These are phyloP conservation scores for Neolecta irregularis DNA, from an alignment of 1,139 yeast genomes.

Conservation along the genomic window DNA sequence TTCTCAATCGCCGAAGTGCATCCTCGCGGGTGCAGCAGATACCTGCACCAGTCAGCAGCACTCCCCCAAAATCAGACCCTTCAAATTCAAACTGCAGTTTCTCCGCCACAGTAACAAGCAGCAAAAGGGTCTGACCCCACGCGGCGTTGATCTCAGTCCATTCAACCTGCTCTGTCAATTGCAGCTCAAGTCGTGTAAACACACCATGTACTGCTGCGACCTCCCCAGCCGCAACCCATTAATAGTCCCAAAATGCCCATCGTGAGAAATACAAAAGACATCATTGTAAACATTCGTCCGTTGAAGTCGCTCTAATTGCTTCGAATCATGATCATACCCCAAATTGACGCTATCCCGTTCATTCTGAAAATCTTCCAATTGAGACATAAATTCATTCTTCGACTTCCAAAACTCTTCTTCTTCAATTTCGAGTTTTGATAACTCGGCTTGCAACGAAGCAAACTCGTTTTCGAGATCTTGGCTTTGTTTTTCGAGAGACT, in stretches of 20 bases:
- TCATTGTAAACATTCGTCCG: conserved; percentile 67
- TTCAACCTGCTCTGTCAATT: conserved; percentile 40
- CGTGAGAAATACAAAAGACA: conserved; percentile 67
- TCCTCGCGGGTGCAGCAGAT: conserved; percentile 66
- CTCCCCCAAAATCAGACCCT: no score
- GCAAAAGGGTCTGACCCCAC: conserved; percentile 63
- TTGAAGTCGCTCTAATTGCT: conserved; percentile 34
- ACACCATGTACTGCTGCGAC: conserved; percentile 2
- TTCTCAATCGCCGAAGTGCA: conserved; percentile 68
- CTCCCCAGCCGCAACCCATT: conserved; percentile 66
- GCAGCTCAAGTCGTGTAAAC: conserved; percentile 44
- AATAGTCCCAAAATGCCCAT: conserved; percentile 73
- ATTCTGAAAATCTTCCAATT: conserved; percentile 12
- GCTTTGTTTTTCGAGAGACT: conserved; percentile 24
- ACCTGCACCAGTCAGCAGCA: no score
- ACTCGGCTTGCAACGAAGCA: conserved; percentile 22
- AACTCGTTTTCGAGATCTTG: conserved; percentile 22
- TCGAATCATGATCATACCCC: conserved; percentile 14
- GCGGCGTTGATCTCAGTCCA: conserved; percentile 94
- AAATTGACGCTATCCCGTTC: conserved; percentile 17
- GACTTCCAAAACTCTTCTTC: conserved; percentile 16
- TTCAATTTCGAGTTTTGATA: conserved; percentile 21
- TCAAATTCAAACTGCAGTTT: conserved; percentile 41
- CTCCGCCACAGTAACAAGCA: conserved; percentile 49
- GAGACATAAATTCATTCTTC: conserved; percentile 14